phyloP scores from a whole-genome alignment of 306 rosid genomes.

The Acacia crassicarpa region DNA sequence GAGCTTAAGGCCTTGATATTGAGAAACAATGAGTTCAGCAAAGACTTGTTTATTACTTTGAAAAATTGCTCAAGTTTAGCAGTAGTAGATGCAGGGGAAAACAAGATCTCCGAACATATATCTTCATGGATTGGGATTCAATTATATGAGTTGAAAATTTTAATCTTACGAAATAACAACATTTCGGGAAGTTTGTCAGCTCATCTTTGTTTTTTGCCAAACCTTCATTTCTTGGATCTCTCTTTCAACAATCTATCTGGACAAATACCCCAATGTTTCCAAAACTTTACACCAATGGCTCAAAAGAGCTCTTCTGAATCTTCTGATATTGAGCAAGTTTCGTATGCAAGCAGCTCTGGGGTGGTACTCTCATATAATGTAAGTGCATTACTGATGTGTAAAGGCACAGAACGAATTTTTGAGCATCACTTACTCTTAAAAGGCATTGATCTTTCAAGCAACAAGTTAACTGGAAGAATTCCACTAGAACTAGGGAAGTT shows the following conservation, averaged over 20 bases:
- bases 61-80: too few species aligned
- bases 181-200: neutral
- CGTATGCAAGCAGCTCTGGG: rapidly evolving
- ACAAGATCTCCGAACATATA: neutral
- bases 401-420: neutral
- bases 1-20: too few species aligned
- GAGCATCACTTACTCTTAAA: neutral
- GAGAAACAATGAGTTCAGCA: too few species aligned
- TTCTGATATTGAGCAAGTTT: too few species aligned
- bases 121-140: slow-evolving; percentile 1
- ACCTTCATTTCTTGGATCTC: neutral
- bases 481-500: neutral
- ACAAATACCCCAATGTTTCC: slow-evolving; percentile 3
- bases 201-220: neutral
- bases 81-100: too few species aligned
- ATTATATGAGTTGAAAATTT: neutral
- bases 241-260: neutral
- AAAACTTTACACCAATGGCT: neutral
- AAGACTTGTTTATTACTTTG: too few species aligned
- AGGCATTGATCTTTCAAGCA: neutral
- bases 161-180: slow-evolving; percentile 1
- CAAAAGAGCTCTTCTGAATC: too few species aligned
- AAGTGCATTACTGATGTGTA: slow-evolving; percentile 7
- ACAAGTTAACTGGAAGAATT: neutral
- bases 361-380: neutral